These are phyloP conservation scores for Cryomyces minteri DNA, from an alignment of 495 filamentous ascomycete genomes.

Conservation along the genomic window DNA sequence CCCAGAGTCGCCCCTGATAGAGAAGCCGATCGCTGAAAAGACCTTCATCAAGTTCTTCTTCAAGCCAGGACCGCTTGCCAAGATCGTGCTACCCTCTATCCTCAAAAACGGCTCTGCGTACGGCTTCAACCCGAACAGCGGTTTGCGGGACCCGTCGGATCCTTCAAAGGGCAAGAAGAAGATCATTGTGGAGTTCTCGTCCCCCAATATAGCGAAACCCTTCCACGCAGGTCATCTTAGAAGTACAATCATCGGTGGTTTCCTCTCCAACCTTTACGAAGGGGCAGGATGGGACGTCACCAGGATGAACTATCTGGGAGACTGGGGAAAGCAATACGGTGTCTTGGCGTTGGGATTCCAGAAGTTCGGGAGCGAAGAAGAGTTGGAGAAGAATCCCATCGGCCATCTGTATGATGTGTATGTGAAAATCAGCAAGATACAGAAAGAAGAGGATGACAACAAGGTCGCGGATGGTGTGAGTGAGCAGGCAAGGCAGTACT, in stretches of 20 bases:
- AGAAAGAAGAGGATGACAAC: slow-evolving; percentile 22
- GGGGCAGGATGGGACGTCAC: slow-evolving; percentile 54
- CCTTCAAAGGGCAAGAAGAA: slow-evolving; percentile 20
- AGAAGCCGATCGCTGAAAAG: slow-evolving; percentile 41
- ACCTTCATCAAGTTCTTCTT: slow-evolving; percentile 71
- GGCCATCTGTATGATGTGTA: slow-evolving; percentile 55
- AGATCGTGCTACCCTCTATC: slow-evolving; percentile 26
- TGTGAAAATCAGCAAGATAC: slow-evolving; percentile 36
- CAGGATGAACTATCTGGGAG: slow-evolving; percentile 58
- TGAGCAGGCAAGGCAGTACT: slow-evolving; percentile 56
- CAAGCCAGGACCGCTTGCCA: slow-evolving; percentile 22
- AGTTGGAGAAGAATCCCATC: slow-evolving; percentile 41
- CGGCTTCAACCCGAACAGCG: slow-evolving; percentile 21
- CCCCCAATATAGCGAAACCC: slow-evolving; percentile 59
- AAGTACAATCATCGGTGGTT: slow-evolving; percentile 61
- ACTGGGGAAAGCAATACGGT: slow-evolving; percentile 65
- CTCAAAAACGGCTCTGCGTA: slow-evolving; percentile 19
- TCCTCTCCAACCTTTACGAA: slow-evolving; percentile 48
- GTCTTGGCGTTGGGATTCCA: slow-evolving; percentile 50
- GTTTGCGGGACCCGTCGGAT: slow-evolving; percentile 14
- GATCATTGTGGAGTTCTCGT: slow-evolving; percentile 48
- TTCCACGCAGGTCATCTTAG: slow-evolving; percentile 58
- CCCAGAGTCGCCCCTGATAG: slow-evolving; percentile 57
- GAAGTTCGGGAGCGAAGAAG: slow-evolving; percentile 42
- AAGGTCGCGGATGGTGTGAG: slow-evolving; percentile 30